A percentile compares a stretch with the other conserved stretches of the same genome.
Evolutionary conservation across 1,284 basidiomycete genomes (phyloP).

Genomic region (Apiotrichum mycotoxinovorans): DNA sequence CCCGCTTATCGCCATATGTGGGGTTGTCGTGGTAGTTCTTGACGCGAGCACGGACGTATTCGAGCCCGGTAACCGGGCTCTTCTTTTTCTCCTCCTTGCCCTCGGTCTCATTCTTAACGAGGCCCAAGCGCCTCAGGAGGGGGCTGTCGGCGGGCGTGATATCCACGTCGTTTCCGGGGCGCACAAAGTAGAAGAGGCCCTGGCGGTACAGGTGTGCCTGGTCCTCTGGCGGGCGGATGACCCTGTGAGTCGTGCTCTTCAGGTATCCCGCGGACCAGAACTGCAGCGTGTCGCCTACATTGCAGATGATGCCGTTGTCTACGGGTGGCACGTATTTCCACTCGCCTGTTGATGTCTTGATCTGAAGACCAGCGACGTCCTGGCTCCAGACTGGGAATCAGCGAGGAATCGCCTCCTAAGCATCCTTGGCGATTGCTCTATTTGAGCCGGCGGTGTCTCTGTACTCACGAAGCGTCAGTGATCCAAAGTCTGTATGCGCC

Average conservation of each 20-base stretch:
- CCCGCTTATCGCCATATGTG: slow-evolving; percentile 4
- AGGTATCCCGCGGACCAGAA: slow-evolving; percentile 38
- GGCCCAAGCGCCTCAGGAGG: slow-evolving; percentile 23
- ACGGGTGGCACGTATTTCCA: slow-evolving; percentile 34
- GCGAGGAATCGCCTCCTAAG: too few relatives aligned
- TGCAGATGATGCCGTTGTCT: slow-evolving; percentile 32
- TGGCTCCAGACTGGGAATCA: slow-evolving; percentile 40
- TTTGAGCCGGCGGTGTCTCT: too few relatives aligned
- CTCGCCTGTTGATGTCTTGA: slow-evolving; percentile 29
- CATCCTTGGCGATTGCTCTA: too few relatives aligned
- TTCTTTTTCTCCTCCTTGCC: slow-evolving; percentile 5
- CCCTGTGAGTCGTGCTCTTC: slow-evolving; percentile 33
- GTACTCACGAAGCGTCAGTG: slow-evolving; percentile 31
- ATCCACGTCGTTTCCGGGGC: slow-evolving; percentile 33
- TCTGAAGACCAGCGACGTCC: slow-evolving; percentile 35
- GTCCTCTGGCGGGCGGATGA: slow-evolving; percentile 31
- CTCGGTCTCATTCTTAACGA: slow-evolving; percentile 8
- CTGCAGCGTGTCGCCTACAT: slow-evolving; percentile 36
- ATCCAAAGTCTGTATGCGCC: slow-evolving; percentile 35
- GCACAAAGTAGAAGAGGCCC: slow-evolving; percentile 35
- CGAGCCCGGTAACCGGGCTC: slow-evolving; percentile 11
- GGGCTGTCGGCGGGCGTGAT: slow-evolving; percentile 30
- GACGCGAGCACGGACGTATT: slow-evolving; percentile 13
- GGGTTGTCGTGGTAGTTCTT: slow-evolving; percentile 13
- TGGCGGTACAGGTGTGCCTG: slow-evolving; percentile 32